Evolutionary conservation across 2,329 filamentous ascomycete genomes (phyloP).

Genomic region (Pezicula neosporulosa): DNA sequence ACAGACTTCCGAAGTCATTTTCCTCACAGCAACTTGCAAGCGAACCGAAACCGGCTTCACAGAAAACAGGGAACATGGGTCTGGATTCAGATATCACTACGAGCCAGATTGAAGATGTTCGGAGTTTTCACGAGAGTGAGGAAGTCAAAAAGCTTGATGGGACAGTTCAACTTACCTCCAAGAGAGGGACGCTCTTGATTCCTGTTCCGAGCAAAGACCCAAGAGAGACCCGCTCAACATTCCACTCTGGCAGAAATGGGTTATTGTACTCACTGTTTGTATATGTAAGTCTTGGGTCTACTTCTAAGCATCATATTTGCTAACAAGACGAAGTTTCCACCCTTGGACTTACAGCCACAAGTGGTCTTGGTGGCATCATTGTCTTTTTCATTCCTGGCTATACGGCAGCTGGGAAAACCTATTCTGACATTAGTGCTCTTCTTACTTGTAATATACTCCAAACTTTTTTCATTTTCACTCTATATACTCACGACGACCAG

Average conservation of each 20-base stretch:
- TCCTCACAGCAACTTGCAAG: no score
- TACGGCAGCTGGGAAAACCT: not conserved
- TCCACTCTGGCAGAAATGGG: constrained; percentile 34
- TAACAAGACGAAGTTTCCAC: not conserved
- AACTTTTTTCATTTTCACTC: not conserved
- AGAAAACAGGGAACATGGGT: no score
- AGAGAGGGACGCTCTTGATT: constrained; percentile 40
- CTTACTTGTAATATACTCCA: not conserved
- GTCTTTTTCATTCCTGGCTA: not conserved
- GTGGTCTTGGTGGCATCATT: not conserved
- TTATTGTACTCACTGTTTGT: constrained; percentile 11
- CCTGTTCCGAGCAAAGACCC: constrained; percentile 47
- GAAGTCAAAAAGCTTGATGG: not conserved
- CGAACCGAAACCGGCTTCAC: no score
- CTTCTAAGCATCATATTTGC: no score
- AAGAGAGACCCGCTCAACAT: constrained; percentile 49
- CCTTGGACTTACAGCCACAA: not conserved
- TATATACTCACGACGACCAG: constrained; percentile 6
- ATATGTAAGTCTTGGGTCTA: not conserved
- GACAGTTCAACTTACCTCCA: not conserved
- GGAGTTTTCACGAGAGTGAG: no score
- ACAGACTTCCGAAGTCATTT: no score
- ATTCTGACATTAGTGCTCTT: not conserved
- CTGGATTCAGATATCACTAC: no score
- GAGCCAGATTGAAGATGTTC: no score